Conservation (phyloP, 2,329 filamentous ascomycete species). For the Paecilomyces dactylethromorphus region DNA sequence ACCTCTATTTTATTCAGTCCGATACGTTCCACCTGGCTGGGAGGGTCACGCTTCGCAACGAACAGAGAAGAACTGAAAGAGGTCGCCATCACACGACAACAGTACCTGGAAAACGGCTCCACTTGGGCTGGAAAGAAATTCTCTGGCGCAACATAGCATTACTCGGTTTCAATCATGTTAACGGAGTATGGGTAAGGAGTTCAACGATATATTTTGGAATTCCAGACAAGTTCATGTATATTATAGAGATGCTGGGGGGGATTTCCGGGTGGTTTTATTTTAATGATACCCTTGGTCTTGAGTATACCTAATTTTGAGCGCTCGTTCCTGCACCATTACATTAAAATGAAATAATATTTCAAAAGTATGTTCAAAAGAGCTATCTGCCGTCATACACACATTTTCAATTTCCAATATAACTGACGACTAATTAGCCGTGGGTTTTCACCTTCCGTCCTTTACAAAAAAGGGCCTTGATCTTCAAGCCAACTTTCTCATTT, state of each 20-base stretch:
- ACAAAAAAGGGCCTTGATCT: too few relatives aligned
- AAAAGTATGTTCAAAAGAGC: not conserved
- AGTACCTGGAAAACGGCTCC: constrained; percentile 83
- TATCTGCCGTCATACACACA: too few relatives aligned
- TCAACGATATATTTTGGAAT: not conserved
- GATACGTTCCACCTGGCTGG: constrained; percentile 75
- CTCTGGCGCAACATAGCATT: constrained; percentile 23
- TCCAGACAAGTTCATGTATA: not conserved
- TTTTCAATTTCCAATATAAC: too few relatives aligned
- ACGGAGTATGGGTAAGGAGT: not conserved
- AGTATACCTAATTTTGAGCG: not conserved
- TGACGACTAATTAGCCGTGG: too few relatives aligned
- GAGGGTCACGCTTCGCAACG: constrained; percentile 69
- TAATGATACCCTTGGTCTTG: not conserved
- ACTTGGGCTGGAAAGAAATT: constrained; percentile 71
- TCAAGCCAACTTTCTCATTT: too few relatives aligned
- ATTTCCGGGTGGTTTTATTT: not conserved
- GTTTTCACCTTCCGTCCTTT: too few relatives aligned
- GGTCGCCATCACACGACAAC: constrained; percentile 72
- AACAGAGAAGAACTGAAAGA: constrained; percentile 59
- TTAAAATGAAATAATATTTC: not conserved
- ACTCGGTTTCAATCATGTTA: not conserved
- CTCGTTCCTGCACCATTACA: not conserved
- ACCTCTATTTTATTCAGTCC: constrained; percentile 42
- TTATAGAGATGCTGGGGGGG: not conserved